Base-by-base conservation (phyloP, 805 yeast species). In the Barnettozyma pratensis region DNA sequence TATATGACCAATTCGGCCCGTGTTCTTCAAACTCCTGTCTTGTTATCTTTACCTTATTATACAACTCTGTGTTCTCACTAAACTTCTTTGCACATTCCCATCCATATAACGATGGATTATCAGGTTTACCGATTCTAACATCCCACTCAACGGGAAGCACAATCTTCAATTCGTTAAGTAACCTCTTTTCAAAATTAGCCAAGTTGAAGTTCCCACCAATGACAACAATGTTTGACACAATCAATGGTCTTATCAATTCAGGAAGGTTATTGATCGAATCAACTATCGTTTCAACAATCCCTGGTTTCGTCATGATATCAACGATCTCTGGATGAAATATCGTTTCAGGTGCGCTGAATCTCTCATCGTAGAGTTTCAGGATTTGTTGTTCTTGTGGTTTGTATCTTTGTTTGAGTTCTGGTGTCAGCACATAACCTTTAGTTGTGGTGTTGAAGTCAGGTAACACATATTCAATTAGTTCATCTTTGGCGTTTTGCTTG, bases 401-500 rank as follows among this genome's bases (percentile, higher is more conserved):
- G n/a, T 57, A 59, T 37, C 59, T 57, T 2, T 54, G 51, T 34
- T 53, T 56, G 25, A 63, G 55, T 14, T 59, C 67, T 6, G 64
- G 62, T 10, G 73, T 69, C 6, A 73, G 64, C 1, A 86, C 80
- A 58, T 82, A 85, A 0, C 99, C 99, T 8, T 81, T 72, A 40
- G 83, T 77, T 7, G 90, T 83, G 2, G 87, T 83, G 59, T 86
- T 87, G 64, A 84, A 86, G 62, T 91, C 96, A 0, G 99, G 99
- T 39, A 94, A 69, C 0, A 88, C 85, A 59, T 89, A 92, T 56
- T 85, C 89, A 44, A 85, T 71, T 1, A 76, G 70, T 6, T 65
- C 60, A 38, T 57, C 58, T 31, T 65, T 62, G 36, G 60, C 57
- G 9, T 54, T 52, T 39, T 47, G 48, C 29, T 60, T 71, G 54